Percentiles rank a stretch among this genome's conserved stretches.
Conservation (phyloP, 192 early-diverging fungal genomes). For the Haplosporangium gracile region DNA sequence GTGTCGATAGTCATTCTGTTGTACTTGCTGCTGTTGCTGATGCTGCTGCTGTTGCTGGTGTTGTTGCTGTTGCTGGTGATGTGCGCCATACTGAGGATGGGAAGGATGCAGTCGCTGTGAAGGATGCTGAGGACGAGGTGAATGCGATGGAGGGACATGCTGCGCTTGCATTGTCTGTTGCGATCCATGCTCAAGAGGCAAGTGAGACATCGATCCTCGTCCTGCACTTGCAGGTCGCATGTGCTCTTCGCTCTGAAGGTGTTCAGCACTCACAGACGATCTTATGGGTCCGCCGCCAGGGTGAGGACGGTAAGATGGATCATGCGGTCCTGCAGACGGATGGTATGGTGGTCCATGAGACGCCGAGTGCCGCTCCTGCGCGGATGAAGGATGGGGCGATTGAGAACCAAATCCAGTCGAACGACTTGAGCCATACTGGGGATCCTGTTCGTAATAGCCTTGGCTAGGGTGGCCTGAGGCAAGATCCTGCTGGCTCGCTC, state of each 20-base stretch:
- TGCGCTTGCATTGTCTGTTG: constrained; percentile 7
- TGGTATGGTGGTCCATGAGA: constrained; percentile 12
- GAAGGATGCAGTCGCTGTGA: constrained; percentile 8
- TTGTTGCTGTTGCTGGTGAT: constrained; percentile 23
- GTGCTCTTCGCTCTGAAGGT: constrained; percentile 21
- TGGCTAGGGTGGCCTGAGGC: background rate
- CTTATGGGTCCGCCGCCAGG: constrained; percentile 8
- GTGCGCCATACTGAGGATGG: constrained; percentile 1
- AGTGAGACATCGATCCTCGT: constrained; percentile 26
- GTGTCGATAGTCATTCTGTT: constrained; percentile 28
- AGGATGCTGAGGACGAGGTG: background rate
- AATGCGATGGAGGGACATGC: background rate
- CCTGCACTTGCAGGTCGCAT: constrained; percentile 9
- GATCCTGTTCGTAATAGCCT: constrained; percentile 37
- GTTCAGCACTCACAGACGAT: background rate
- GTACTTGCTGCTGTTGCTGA: constrained; percentile 32
- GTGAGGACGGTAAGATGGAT: constrained; percentile 19
- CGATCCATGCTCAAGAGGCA: constrained; percentile 21
- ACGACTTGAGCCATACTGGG: constrained; percentile 12
- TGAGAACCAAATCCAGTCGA: constrained; percentile 29
- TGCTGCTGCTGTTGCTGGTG: constrained; percentile 20
- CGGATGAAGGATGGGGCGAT: constrained; percentile 24
- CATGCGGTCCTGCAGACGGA: constrained; percentile 10
- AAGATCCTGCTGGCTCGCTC: constrained; percentile 19
- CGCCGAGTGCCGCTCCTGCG: constrained; percentile 11